Conservation (phyloP, 2,329 filamentous ascomycete species). For the Stagonosporopsis tanaceti region DNA sequence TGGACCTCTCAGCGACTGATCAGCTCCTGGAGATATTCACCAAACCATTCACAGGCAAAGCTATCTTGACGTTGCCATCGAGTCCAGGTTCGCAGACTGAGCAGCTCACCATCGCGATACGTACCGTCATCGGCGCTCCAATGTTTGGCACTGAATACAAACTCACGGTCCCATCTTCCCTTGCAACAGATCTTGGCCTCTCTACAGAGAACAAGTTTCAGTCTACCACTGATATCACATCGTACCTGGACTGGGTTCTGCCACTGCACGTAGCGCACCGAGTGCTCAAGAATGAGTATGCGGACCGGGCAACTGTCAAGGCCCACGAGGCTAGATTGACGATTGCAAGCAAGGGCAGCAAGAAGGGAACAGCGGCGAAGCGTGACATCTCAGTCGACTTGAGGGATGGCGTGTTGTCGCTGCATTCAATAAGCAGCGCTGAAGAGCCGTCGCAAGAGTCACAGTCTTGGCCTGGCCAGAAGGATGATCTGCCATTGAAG, state of each 20-base stretch:
- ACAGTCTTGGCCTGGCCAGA: constrained; percentile 37
- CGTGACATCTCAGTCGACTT: constrained; percentile 35
- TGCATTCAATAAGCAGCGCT: constrained; percentile 18
- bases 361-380: constrained; percentile 26
- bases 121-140: constrained; percentile 45
- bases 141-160: constrained; percentile 48
- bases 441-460: constrained; percentile 24
- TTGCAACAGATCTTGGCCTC: constrained; percentile 39
- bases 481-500: constrained; percentile 23
- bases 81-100: constrained; percentile 29
- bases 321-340: constrained; percentile 34
- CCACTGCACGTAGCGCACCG: constrained; percentile 43
- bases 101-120: constrained; percentile 36
- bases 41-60: constrained; percentile 41
- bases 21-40: constrained; percentile 41
- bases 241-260: constrained; percentile 46
- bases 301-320: constrained; percentile 27
- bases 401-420: constrained; percentile 27
- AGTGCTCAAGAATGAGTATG: constrained; percentile 37
- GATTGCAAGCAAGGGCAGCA: constrained; percentile 31
- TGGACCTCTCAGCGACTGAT: constrained; percentile 41
- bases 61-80: constrained; percentile 38
- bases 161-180: constrained; percentile 40
- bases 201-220: constrained; percentile 42
- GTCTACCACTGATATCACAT: constrained; percentile 36